Evolutionary conservation across 495 filamentous ascomycete species (phyloP).

Genomic region (Thozetella sp.): DNA sequence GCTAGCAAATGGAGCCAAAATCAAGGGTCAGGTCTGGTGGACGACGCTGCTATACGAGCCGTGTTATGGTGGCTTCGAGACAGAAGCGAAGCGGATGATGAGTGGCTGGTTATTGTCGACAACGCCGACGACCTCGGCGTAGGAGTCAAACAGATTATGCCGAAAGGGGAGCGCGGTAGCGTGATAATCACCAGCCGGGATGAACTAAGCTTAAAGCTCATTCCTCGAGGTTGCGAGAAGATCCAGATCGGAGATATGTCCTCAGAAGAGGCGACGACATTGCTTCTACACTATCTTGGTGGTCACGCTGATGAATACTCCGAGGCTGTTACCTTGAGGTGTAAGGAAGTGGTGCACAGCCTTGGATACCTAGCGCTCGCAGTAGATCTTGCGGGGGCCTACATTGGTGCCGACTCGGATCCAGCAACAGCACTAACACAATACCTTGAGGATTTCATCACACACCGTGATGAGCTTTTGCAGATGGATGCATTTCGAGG

Average conservation of each 20-base stretch:
- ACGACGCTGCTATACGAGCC: constrained; percentile 12
- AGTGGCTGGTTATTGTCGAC: constrained; percentile 27
- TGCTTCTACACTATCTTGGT: constrained; percentile 14
- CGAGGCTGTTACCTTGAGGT: constrained; percentile 1
- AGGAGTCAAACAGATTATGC: constrained; percentile 22
- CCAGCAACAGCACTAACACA: constrained; percentile 14
- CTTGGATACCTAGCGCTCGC: constrained; percentile 26
- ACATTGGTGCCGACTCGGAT: constrained; percentile 18
- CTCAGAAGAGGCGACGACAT: constrained; percentile 7
- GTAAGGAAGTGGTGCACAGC: constrained; percentile 8
- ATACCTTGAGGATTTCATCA: constrained; percentile 18
- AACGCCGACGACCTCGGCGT: constrained; percentile 25
- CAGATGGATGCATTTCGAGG: constrained; percentile 16
- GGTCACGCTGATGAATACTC: background rate
- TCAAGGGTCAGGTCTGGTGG: constrained; percentile 14
- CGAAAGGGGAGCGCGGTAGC: constrained; percentile 21
- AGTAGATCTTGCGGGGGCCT: constrained; percentile 24
- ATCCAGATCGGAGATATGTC: constrained; percentile 12
- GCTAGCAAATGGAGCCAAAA: constrained; percentile 15
- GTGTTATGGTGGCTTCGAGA: constrained; percentile 24
- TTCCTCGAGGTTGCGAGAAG: constrained; percentile 14
- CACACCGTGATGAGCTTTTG: constrained; percentile 18
- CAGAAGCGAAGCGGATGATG: constrained; percentile 19
- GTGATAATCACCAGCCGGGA: constrained; percentile 25
- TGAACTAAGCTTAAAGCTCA: constrained; percentile 13